Base-by-base conservation (phyloP, 2,329 filamentous ascomycete genomes). In the Pseudogymnoascus sp. region DNA sequence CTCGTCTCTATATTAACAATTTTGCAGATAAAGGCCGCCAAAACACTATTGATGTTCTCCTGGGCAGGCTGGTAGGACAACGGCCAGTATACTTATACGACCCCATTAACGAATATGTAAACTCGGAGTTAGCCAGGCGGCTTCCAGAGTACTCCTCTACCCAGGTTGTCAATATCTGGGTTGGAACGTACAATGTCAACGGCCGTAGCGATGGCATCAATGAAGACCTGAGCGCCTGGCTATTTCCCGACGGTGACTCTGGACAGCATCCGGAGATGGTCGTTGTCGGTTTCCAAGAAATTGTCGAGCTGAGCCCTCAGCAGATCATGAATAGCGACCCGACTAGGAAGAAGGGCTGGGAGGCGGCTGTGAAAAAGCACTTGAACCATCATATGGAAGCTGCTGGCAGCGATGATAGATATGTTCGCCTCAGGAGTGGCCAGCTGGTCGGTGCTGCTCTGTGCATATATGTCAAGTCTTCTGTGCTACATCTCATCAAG, bases 311-410 rank as follows among this genome's bases (percentile, higher is more conserved):
- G 55, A 97, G 91, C 69, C 94, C 95, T 13, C 93, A 97, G 73
- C 94, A 99, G 71, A 97, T 99, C 71, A 97, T 99, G 92, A 96
- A 95, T 67, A 97, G 92, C 64, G 93, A 99, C 72, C 94, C 94
- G 1, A 85, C 87, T 2, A 84, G 90, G 61, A 90, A 93, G 67
- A 87, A 91, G 65, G 78, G 87, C 18, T 99, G 94, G 94, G 94
- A 99, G 72, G 77, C 81, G 60, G 87, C 89, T 3, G 92, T 97
- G 25, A 87, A 87, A 66, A 80, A 79, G 52, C 90, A 87, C 12
- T 76, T 99, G 39, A 97, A 97, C 69, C 75, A 77, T 9, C 84
- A 88, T 65, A 86, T 90, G 15, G 81, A 82, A 40, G 78, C 79
- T 63, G 78, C 82, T 21, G 85, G 85, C 0, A 83, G 84, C 4